phyloP scores from a whole-genome alignment of 1,284 basidiomycete species.

The Leccinum subspadiceum region DNA sequence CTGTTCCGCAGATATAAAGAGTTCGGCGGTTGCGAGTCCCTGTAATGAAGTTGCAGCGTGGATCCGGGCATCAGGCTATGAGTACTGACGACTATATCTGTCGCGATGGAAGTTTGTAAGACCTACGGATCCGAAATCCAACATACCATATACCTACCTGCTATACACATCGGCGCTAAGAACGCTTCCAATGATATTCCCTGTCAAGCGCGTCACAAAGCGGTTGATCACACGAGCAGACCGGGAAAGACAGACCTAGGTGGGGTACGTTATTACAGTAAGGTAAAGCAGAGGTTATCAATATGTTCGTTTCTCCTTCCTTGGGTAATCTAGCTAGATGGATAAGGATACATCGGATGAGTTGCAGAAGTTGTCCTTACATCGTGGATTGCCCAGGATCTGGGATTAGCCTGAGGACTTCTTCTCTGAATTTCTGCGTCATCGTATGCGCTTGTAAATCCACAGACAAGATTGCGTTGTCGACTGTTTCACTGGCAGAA shows the following conservation, averaged over 20 bases:
- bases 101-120: constrained; percentile 3
- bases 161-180: constrained; percentile 97
- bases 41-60: constrained; percentile 29
- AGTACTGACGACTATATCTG: constrained; percentile 67
- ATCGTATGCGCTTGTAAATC: constrained; percentile 34
- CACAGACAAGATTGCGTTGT: neutral
- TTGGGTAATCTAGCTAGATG: constrained; percentile 66
- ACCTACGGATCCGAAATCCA: neutral
- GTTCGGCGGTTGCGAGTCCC: constrained; percentile 76
- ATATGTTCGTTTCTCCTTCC: constrained; percentile 81
- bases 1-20: constrained; percentile 93
- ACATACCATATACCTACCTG: constrained; percentile 53
- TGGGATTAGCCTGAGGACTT: constrained; percentile 56
- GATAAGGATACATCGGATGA: constrained; percentile 4
- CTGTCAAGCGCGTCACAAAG: constrained; percentile 37
- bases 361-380: constrained; percentile 34
- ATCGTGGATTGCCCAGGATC: constrained; percentile 48
- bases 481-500: neutral
- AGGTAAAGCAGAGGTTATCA: constrained; percentile 95
- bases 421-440: constrained; percentile 66
- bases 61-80: neutral
- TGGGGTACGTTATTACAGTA: constrained; percentile 99
- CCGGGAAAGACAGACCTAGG: constrained; percentile 57
- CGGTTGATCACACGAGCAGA: constrained; percentile 7
- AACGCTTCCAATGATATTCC: constrained; percentile 97